Evolutionary conservation across 179 eudicot species (phyloP), one percentile per base, ranked within the genome.

Genomic region (Drosera spatulata): DNA sequence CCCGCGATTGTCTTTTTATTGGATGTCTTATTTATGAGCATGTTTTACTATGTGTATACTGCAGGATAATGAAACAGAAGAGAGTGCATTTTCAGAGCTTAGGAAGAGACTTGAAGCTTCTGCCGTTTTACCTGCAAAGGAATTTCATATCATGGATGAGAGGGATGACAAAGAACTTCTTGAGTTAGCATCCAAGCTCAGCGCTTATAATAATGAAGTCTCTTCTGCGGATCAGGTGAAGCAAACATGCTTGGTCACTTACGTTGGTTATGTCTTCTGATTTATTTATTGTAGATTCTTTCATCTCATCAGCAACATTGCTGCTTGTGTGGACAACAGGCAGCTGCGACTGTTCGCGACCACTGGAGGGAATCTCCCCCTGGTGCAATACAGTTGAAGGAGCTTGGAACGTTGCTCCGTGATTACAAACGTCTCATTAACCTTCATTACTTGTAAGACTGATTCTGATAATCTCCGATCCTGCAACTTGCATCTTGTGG

Each of bases 351-450:
- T 68, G 78, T 94, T 68, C 97, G 97, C 57, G 85, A 77, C 56
- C 78, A 80, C 70, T 94, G 99, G 99, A 68, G 75, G 68, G 83
- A 79, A 33, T 76, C 78, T 68, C 63, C 68, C 14, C 72, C 94
- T 41, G 59, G 58, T 62, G 58, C 80, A 44, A 83, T 94, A 61
- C 73, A 67, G 61, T 64, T 94, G 66, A 83, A 80, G 72, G 97
- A 94, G 75, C 83, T 94, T 53, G 79, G 85, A 61, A 87, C 88
- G 59, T 83, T 94, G 72, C 95, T 94, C 54, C 91, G 82, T 67
- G 99, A 94, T 74, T 94, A 94, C 68, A 95, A 94, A 64, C 94
- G 99, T 47, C 73, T 83, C 61, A 63, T 94, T 64, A 80, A 69
- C 44, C 83, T 64, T 61, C 80, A 67, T 69, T 67, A 75, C 61